Evolutionary conservation across 306 rosid species (phyloP).

Genomic region (Lithocarpus polystachyus): DNA sequence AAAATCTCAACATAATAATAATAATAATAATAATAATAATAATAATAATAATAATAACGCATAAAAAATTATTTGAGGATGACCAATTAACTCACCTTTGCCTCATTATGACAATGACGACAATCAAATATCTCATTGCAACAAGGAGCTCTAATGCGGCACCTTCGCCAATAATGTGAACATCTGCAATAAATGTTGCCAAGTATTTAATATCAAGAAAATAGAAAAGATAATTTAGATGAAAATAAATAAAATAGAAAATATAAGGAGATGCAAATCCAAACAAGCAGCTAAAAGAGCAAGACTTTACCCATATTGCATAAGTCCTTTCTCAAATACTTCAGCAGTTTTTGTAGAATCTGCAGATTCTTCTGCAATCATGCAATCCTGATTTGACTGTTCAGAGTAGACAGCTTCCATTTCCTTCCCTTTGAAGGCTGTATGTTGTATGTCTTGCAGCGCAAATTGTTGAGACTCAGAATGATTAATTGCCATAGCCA

Average conservation of each 20-base stretch:
- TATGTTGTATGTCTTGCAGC: slow-evolving; percentile 34
- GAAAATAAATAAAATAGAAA: not conserved
- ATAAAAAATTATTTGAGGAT: not conserved
- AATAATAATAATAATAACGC: no score
- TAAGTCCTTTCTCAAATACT: slow-evolving; percentile 42
- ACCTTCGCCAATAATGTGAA: slow-evolving; percentile 68
- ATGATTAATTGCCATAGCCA: slow-evolving; percentile 42
- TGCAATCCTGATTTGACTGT: slow-evolving; percentile 25
- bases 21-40: no score
- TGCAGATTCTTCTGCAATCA: slow-evolving; percentile 36
- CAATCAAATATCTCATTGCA: slow-evolving; percentile 81
- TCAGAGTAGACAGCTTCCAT: not conserved
- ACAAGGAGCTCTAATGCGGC: slow-evolving; percentile 81
- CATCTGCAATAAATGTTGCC: slow-evolving; percentile 44
- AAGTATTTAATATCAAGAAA: not conserved
- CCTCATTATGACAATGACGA: slow-evolving; percentile 79
- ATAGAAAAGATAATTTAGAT: not conserved
- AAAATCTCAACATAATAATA: not conserved
- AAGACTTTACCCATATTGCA: slow-evolving; percentile 57
- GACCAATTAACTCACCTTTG: slow-evolving; percentile 43
- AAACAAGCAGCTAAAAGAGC: not conserved
- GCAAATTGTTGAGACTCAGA: slow-evolving; percentile 44
- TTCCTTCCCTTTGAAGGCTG: slow-evolving; percentile 23
- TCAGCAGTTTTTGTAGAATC: slow-evolving; percentile 15
- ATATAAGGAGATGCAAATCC: not conserved